Percentiles rank a stretch among this genome's conserved stretches.
phyloP scores from a whole-genome alignment of 2,329 filamentous ascomycete genomes.

The Juglanconis juglandina region DNA sequence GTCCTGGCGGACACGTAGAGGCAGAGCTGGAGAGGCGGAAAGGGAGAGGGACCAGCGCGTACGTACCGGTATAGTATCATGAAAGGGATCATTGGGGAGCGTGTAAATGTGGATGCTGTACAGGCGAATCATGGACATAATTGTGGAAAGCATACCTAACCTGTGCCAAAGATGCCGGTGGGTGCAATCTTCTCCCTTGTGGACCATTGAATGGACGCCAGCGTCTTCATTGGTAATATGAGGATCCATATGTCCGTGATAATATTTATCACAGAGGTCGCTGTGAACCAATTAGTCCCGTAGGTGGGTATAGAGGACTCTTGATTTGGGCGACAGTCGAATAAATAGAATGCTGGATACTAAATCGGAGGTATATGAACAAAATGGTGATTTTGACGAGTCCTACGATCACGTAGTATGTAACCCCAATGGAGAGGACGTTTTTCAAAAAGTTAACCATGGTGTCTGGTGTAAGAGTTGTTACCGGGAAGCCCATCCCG shows the following conservation, averaged over 20 bases:
- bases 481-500: conserved; percentile 14
- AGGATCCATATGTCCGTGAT: conserved; percentile 44
- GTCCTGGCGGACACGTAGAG: background rate
- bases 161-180: conserved; percentile 39
- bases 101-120: conserved; percentile 38
- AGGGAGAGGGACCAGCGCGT: conserved; percentile 17
- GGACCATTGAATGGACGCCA: conserved; percentile 44
- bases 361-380: conserved; percentile 43
- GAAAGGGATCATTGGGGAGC: conserved; percentile 32
- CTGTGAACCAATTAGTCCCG: conserved; percentile 19
- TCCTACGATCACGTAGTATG: conserved; percentile 38
- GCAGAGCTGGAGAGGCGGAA: too few relatives aligned
- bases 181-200: conserved; percentile 48
- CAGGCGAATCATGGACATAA: conserved; percentile 35
- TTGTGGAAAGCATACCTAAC: conserved; percentile 33
- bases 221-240: conserved; percentile 39
- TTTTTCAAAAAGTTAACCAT: background rate
- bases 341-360: conserved; percentile 21
- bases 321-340: background rate
- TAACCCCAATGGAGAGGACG: conserved; percentile 34
- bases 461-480: conserved; percentile 16
- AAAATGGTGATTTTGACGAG: conserved; percentile 43
- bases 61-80: conserved; percentile 18
- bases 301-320: background rate
- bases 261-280: conserved; percentile 42